Percentiles rank a stretch among this genome's conserved stretches.
Conservation (phyloP, 2,329 filamentous ascomycete genomes). For the Sarocladium kiliense region DNA sequence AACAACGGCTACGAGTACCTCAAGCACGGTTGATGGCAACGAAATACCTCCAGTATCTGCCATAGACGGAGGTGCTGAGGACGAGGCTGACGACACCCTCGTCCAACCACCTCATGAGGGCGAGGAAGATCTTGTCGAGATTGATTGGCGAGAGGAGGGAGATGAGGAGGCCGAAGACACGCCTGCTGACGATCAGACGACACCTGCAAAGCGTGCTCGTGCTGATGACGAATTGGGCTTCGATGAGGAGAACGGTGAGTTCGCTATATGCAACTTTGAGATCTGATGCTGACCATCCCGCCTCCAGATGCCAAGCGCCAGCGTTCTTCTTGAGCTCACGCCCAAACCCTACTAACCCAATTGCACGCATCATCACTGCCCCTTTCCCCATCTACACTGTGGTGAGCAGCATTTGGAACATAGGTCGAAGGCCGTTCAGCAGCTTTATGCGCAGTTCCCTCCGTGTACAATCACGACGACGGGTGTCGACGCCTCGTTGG, state of each 20-base stretch:
- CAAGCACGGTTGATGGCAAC: slow-evolving; percentile 10
- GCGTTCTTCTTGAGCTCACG: slow-evolving; percentile 15
- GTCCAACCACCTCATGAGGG: background rate
- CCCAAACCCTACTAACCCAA: slow-evolving; percentile 2
- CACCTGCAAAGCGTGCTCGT: slow-evolving; percentile 16
- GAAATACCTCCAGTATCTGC: background rate
- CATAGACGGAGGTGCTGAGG: background rate
- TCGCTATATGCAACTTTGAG: background rate
- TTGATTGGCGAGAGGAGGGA: slow-evolving; percentile 22
- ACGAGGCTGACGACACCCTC: background rate
- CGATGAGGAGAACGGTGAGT: slow-evolving; percentile 18
- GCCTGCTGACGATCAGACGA: background rate
- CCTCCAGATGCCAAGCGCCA: slow-evolving; percentile 20
- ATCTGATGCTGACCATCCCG: background rate
- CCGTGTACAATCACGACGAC: too few species aligned
- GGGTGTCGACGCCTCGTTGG: too few species aligned
- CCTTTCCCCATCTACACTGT: background rate
- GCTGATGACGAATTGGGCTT: slow-evolving; percentile 18
- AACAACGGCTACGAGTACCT: background rate
- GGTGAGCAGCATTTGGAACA: background rate
- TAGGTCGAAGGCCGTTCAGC: too few species aligned
- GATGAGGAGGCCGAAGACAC: slow-evolving; percentile 13
- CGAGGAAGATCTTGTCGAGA: slow-evolving; percentile 16
- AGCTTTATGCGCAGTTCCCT: too few species aligned
- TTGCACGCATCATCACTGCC: background rate